phyloP scores from a whole-genome alignment of 306 rosid genomes.

The Sesbania bispinosa region DNA sequence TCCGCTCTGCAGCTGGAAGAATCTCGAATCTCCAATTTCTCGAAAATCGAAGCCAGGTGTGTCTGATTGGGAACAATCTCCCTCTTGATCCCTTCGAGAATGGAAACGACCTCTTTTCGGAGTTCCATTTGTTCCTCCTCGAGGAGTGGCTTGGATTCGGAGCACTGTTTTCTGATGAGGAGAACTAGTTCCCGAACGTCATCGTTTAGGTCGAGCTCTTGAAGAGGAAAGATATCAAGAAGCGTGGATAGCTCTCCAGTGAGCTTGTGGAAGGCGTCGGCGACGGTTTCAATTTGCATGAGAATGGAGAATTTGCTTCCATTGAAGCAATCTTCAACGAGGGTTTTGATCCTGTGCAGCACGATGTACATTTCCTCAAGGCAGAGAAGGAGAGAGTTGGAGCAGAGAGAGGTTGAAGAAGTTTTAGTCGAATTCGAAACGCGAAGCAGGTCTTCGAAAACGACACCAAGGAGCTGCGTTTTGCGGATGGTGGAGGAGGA shows the following conservation, averaged over 20 bases:
- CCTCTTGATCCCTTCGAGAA: slow-evolving; percentile 57
- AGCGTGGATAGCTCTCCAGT: slow-evolving; percentile 64
- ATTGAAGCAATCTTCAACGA: slow-evolving; percentile 58
- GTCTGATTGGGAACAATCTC: slow-evolving; percentile 65
- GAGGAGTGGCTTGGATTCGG: slow-evolving; percentile 25
- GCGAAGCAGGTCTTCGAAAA: slow-evolving; percentile 59
- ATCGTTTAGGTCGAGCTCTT: slow-evolving; percentile 47
- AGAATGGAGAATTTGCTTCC: slow-evolving; percentile 68
- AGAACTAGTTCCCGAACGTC: slow-evolving; percentile 64
- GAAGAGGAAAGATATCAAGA: slow-evolving; percentile 67
- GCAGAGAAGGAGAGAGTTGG: slow-evolving; percentile 55
- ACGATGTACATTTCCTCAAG: slow-evolving; percentile 75
- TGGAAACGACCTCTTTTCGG: slow-evolving; percentile 36
- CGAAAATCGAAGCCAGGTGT: slow-evolving; percentile 44
- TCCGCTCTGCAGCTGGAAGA: slow-evolving; percentile 70
- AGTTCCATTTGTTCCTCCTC: slow-evolving; percentile 45
- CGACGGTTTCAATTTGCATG: slow-evolving; percentile 46
- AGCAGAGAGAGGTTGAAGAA: background rate
- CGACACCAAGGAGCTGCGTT: slow-evolving; percentile 46
- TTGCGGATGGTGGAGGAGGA: slow-evolving; percentile 53
- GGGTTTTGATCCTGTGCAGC: slow-evolving; percentile 60
- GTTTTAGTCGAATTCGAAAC: background rate
- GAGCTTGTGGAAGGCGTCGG: slow-evolving; percentile 60
- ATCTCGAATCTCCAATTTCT: slow-evolving; percentile 47
- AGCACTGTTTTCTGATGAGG: slow-evolving; percentile 58